phyloP scores from a whole-genome alignment of 805 yeast species.

The Yarrowia hollandica region DNA sequence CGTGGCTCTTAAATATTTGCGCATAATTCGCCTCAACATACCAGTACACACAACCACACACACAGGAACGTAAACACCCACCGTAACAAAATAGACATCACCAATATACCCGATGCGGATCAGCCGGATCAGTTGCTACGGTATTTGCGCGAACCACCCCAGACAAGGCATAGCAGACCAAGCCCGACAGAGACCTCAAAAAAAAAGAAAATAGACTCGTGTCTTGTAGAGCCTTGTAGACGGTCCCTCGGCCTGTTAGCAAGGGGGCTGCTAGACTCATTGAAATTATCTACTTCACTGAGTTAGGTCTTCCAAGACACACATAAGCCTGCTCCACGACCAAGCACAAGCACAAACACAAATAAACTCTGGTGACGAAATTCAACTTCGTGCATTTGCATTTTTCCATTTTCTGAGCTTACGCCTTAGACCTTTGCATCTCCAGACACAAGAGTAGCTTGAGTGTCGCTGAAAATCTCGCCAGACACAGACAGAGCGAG shows the following conservation, averaged over 20 bases:
- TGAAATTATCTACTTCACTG: no score
- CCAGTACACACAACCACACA: no score
- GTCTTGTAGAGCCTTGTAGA: not conserved
- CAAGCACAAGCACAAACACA: slow-evolving; percentile 11
- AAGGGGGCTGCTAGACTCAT: no score
- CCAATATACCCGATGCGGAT: not conserved
- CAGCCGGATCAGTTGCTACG: not conserved
- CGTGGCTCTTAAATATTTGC: not conserved
- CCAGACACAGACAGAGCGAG: not conserved
- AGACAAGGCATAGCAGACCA: no score
- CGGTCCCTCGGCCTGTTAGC: no score
- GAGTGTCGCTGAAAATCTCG: not conserved
- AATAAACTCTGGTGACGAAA: slow-evolving; percentile 27
- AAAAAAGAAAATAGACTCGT: slow-evolving; percentile 6
- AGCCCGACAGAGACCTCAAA: no score
- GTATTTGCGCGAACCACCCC: no score
- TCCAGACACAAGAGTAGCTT: slow-evolving; percentile 12
- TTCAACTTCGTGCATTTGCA: slow-evolving; percentile 27
- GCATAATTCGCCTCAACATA: no score
- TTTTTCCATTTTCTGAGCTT: slow-evolving; percentile 26
- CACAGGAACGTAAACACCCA: no score
- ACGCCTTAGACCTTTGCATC: slow-evolving; percentile 16
- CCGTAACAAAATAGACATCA: no score
- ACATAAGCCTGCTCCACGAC: slow-evolving; percentile 18
- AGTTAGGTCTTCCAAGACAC: no score